Percentiles rank a stretch among this genome's conserved stretches.
phyloP scores from a whole-genome alignment of 805 yeast genomes.

The Candida loeiensis region DNA sequence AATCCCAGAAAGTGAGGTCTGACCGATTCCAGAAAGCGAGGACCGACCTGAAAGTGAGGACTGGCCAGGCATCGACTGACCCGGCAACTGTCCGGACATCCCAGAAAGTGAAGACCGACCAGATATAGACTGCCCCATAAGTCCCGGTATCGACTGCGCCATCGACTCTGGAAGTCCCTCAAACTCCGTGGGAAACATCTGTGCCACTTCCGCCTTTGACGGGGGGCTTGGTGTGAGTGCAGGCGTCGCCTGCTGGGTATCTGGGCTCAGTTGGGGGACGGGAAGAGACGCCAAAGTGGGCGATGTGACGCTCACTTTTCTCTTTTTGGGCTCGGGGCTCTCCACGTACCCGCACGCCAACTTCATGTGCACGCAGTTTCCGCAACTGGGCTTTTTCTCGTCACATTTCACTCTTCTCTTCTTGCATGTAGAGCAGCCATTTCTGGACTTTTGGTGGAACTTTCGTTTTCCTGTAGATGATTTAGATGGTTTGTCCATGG shows the following conservation, averaged over 20 bases:
- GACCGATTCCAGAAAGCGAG: no score
- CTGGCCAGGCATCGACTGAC: no score
- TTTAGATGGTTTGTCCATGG: slow-evolving; percentile 8
- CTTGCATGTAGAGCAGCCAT: slow-evolving; percentile 89
- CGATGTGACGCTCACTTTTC: slow-evolving; percentile 6
- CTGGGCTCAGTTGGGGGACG: slow-evolving; percentile 7
- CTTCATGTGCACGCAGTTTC: slow-evolving; percentile 75
- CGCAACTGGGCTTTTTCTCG: slow-evolving; percentile 75
- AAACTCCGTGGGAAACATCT: background rate
- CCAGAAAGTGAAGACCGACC: no score
- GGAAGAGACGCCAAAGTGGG: slow-evolving; percentile 3
- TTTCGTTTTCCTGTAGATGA: slow-evolving; percentile 68
- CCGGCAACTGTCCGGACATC: no score
- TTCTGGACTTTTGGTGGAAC: slow-evolving; percentile 83
- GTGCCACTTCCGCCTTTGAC: background rate
- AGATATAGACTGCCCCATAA: no score
- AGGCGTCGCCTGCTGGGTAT: slow-evolving; percentile 23
- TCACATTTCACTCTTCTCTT: slow-evolving; percentile 90
- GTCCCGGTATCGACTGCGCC: no score
- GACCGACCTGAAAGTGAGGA: no score
- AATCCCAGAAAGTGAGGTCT: no score
- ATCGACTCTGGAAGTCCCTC: background rate
- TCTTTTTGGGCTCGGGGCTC: slow-evolving; percentile 5
- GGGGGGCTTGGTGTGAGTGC: slow-evolving; percentile 18
- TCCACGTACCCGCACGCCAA: slow-evolving; percentile 64